These are phyloP conservation scores for Macrolepiota dolichaula DNA, from an alignment of 768 basidiomycete genomes.

Conservation along the genomic window DNA sequence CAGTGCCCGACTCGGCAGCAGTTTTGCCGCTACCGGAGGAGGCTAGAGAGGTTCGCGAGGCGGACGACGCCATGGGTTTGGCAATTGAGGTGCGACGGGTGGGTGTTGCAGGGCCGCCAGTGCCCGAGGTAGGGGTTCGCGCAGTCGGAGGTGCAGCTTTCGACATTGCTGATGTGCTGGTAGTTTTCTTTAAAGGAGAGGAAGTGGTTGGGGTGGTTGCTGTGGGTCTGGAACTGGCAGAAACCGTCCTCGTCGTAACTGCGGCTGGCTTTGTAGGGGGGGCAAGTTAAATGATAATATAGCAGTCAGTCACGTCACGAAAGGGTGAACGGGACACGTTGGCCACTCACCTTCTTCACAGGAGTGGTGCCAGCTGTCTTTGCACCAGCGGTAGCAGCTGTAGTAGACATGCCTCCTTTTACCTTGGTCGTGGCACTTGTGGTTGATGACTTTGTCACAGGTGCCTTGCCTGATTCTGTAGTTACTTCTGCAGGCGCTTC, in stretches of 20 bases:
- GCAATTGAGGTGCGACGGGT: constrained; percentile 46
- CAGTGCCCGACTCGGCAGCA: constrained; percentile 21
- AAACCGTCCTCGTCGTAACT: constrained; percentile 19
- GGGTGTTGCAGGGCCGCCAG: constrained; percentile 30
- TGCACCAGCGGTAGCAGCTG: background rate
- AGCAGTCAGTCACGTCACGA: constrained; percentile 12
- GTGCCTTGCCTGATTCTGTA: constrained; percentile 20
- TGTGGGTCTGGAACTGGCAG: constrained; percentile 27
- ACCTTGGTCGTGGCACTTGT: constrained; percentile 43
- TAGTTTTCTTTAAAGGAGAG: constrained; percentile 20
- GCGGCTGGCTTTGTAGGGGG: constrained; percentile 40
- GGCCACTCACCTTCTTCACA: constrained; percentile 61
- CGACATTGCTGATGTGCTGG: constrained; percentile 31
- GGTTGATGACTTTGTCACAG: constrained; percentile 32
- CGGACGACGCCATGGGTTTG: constrained; percentile 29
- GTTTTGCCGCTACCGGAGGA: constrained; percentile 38
- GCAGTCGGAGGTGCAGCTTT: constrained; percentile 32
- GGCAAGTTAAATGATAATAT: background rate
- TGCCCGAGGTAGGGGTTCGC: constrained; percentile 23
- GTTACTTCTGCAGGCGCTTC: constrained; percentile 18
- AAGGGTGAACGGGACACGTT: constrained; percentile 5
- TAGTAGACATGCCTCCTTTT: constrained; percentile 29
- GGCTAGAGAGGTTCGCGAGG: constrained; percentile 33
- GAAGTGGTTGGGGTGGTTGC: constrained; percentile 21
- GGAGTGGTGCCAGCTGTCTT: constrained; percentile 34